phyloP scores from a whole-genome alignment of 2,329 filamentous ascomycete species.

The Aspergillus ibericus region DNA sequence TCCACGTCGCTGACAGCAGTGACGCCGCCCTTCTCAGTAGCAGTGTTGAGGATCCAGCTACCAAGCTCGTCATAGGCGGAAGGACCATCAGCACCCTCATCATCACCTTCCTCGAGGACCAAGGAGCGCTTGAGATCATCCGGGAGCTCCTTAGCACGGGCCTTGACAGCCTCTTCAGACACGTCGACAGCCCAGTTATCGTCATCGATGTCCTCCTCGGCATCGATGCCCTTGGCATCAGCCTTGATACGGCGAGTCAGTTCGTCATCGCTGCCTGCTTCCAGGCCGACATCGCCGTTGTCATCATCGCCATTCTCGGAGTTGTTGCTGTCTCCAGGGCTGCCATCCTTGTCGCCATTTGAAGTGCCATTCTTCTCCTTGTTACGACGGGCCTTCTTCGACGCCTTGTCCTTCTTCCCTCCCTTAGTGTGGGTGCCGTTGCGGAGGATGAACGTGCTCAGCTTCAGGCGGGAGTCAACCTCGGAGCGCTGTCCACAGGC shows the following conservation, averaged over 20 bases:
- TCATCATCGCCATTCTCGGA: constrained; percentile 62
- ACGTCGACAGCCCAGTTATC: constrained; percentile 96
- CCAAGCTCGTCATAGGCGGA: constrained; percentile 87
- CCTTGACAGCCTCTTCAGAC: constrained; percentile 91
- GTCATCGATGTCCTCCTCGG: constrained; percentile 69
- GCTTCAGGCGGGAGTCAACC: constrained; percentile 90
- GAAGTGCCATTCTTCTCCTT: constrained; percentile 66
- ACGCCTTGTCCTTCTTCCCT: constrained; percentile 93
- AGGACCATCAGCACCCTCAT: constrained; percentile 75
- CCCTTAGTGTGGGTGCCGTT: constrained; percentile 81
- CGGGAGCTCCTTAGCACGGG: constrained; percentile 89
- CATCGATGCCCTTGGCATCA: constrained; percentile 71
- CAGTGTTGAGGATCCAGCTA: constrained; percentile 81
- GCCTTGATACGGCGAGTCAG: constrained; percentile 73
- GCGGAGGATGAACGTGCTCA: constrained; percentile 96
- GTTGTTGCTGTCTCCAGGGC: constrained; percentile 66
- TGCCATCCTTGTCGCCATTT: constrained; percentile 59
- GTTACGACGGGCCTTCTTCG: constrained; percentile 81
- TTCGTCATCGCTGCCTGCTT: constrained; percentile 86
- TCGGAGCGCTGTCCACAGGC: constrained; percentile 92
- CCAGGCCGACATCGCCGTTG: constrained; percentile 65
- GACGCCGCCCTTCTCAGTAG: constrained; percentile 68
- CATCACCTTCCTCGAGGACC: constrained; percentile 75
- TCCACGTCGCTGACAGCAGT: constrained; percentile 82
- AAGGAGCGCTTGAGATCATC: constrained; percentile 91